Evolutionary conservation across 768 basidiomycete species (phyloP), one percentile per base, ranked within the genome.

Genomic region (Lentinula edodes): DNA sequence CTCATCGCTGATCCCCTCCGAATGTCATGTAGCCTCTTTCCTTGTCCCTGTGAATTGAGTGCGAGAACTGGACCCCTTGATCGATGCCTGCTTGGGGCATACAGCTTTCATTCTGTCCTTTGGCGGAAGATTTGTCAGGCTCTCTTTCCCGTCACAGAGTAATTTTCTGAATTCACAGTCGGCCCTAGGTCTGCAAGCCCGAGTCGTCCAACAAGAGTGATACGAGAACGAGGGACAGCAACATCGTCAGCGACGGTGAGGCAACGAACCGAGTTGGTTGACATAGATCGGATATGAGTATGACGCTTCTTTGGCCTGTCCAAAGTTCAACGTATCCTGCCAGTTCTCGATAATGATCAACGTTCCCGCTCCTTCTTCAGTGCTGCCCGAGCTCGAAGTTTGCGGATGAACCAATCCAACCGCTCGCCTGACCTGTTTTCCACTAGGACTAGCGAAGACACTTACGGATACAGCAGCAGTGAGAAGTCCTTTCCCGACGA

Each of bases 311-410:
- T 86, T 89, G 2, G 93, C 93, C 9, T 95, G 82, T 23, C 94
- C 94, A 67, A 96, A 96, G 69, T 95, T 93, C 52, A 96, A 94
- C 82, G 66, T 96, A 94, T 16, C 94, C 94, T 0, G 92, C 93
- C 93, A 93, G 67, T 93, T 93, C 71, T 89, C 92, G 61, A 51
- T 12, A 38, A 32, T 85, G 66, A 93, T 91, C 51, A 93, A 72
- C 3, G 89, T 90, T 12, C 91, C 92, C 61, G 7, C 46, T 23
- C 46, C 46, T 48, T 45, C 13, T 45, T 48, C 20, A 23, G 18
- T 16, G 46, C 70, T 81, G 62, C 63, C 88, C 90, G 91, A 91
- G 66, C 83, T 83, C 58, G 87, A 81, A 20, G 4, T 48, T 3
- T 4, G 18, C 65, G 85, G 90, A 67, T 83, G 82, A 9, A 90